Percentiles rank a stretch among this genome's conserved stretches.
These are phyloP conservation scores for Huntiella abstrusa DNA, from an alignment of 2,329 filamentous ascomycete species.

Conservation along the genomic window DNA sequence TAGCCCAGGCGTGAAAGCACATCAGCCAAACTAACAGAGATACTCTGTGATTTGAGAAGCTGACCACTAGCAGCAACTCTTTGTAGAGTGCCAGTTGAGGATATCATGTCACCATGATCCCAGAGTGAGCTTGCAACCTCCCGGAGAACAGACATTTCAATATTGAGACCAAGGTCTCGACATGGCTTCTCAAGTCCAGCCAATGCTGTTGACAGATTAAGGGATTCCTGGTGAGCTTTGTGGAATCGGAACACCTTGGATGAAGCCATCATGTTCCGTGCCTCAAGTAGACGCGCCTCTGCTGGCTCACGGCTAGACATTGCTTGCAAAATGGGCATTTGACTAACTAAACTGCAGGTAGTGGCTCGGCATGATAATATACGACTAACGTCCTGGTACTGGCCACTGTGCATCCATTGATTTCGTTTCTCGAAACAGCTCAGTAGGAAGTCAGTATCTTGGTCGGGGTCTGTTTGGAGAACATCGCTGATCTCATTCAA, in stretches of 20 bases:
- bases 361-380: conserved; percentile 72
- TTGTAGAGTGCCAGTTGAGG: conserved; percentile 78
- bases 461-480: conserved; percentile 37
- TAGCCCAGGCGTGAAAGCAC: conserved; percentile 75
- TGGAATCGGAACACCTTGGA: conserved; percentile 63
- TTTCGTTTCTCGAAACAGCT: conserved; percentile 44
- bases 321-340: conserved; percentile 43
- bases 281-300: conserved; percentile 52
- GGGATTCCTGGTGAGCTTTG: conserved; percentile 63
- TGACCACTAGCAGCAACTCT: conserved; percentile 33
- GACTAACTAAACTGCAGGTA: conserved; percentile 59
- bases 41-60: conserved; percentile 46
- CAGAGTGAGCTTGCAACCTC: conserved; percentile 82
- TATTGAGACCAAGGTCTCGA: conserved; percentile 48
- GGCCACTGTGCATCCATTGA: conserved; percentile 65
- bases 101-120: conserved; percentile 79
- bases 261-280: conserved; percentile 56
- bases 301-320: conserved; percentile 40
- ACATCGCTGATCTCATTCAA: conserved; percentile 70
- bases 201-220: conserved; percentile 72
- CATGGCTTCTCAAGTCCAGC: conserved; percentile 56
- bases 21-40: conserved; percentile 55
- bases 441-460: conserved; percentile 44
- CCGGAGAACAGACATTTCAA: conserved; percentile 59
- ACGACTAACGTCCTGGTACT: conserved; percentile 62